Evolutionary conservation across 2,329 filamentous ascomycete genomes (phyloP).

Genomic region (Colletotrichum navitas): DNA sequence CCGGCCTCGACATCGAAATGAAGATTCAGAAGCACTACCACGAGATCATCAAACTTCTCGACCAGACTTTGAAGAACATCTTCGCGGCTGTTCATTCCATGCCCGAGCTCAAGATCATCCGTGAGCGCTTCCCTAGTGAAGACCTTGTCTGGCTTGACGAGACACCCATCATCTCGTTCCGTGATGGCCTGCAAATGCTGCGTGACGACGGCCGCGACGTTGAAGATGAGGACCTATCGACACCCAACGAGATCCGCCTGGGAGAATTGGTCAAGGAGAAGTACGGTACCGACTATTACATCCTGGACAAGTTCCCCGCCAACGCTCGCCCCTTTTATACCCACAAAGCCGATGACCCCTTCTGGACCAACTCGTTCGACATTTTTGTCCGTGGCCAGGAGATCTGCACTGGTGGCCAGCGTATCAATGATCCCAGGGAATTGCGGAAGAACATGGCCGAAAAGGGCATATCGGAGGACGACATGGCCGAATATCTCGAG

Average conservation of each 20-base stretch:
- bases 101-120: constrained; percentile 82
- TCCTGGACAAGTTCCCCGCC: constrained; percentile 91
- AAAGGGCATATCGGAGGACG: constrained; percentile 80
- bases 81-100: constrained; percentile 57
- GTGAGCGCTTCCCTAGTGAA: constrained; percentile 86
- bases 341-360: constrained; percentile 80
- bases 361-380: constrained; percentile 91
- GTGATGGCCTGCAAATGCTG: constrained; percentile 83
- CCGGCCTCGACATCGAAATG: constrained; percentile 94
- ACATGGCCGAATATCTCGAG: constrained; percentile 90
- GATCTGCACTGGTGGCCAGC: constrained; percentile 91
- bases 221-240: constrained; percentile 83
- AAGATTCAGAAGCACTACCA: constrained; percentile 89
- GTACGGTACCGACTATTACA: constrained; percentile 90
- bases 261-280: constrained; percentile 88
- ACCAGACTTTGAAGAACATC: constrained; percentile 84
- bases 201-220: constrained; percentile 85
- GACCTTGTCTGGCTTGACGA: constrained; percentile 89
- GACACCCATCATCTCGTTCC: constrained; percentile 85
- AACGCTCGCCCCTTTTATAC: constrained; percentile 92
- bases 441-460: constrained; percentile 83
- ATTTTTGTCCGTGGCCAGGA: constrained; percentile 95
- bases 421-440: constrained; percentile 84
- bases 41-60: constrained; percentile 84
- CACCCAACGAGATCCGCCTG: constrained; percentile 87